Evolutionary conservation across 2,329 filamentous ascomycete genomes (phyloP), one percentile per base, ranked within the genome.

Genomic region (Aspergillus glaucus): DNA sequence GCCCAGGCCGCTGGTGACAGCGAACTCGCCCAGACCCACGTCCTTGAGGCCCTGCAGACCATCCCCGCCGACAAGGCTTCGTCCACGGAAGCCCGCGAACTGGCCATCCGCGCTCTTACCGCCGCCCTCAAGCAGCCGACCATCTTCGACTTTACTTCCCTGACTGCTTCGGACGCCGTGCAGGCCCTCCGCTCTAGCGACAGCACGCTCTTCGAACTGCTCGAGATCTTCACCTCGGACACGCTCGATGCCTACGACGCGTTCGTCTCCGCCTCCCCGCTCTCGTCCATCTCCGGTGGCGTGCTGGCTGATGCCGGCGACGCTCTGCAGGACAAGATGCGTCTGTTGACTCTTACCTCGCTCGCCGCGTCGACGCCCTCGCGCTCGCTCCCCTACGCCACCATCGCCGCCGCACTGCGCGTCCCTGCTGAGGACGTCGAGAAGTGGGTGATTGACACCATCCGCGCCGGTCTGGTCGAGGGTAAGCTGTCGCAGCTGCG

Each of bases 361-460:
- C 79, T 97, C 56, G 90, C 92, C 17, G 89, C 92, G 34, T 84
- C 86, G 58, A 86, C 86, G 19, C 85, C 87, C 52, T 88, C 83
- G 62, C 87, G 92, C 63, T 89, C 93, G 64, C 86, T 98, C 46
- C 86, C 92, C 52, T 98, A 98, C 74, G 78, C 79, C 57, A 81
- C 81, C 64, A 96, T 98, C 65, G 82, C 87, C 56, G 86, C 86
- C 66, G 86, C 89, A 5, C 82, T 98, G 43, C 86, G 93, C 71
- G 84, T 98, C 48, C 84, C 88, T 42, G 66, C 75, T 43, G 84
- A 87, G 55, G 89, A 97, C 55, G 89, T 97, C 39, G 93, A 98
- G 79, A 87, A 92, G 80, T 98, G 93, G 93, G 89, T 94, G 58
- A 98, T 98, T 64, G 93, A 98, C 69, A 91, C 94, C 59, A 96